Percentiles rank a stretch among this genome's conserved stretches.
Evolutionary conservation across 164 flowering plant genomes (phyloP).

Genomic region (Magnolia kwangsiensis): DNA sequence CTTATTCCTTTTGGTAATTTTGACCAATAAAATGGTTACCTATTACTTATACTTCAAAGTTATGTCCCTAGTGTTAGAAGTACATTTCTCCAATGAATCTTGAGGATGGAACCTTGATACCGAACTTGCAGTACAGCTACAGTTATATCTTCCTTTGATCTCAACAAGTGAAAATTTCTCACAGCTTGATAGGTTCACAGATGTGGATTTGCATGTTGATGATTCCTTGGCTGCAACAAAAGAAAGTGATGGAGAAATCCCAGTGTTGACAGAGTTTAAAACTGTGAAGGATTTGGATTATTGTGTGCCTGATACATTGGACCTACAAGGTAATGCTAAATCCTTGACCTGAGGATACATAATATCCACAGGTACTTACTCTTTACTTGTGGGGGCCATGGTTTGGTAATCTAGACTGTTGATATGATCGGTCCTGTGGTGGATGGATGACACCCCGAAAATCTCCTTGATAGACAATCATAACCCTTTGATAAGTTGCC

Average conservation of each 20-base stretch:
- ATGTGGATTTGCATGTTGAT: constrained; percentile 14
- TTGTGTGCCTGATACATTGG: constrained; percentile 58
- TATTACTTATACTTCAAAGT: background rate
- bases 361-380: too few species aligned
- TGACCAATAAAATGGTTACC: too few species aligned
- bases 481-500: too few species aligned
- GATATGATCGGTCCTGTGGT: too few species aligned
- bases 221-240: constrained; percentile 13
- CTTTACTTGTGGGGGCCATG: too few species aligned
- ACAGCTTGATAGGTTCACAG: constrained; percentile 51
- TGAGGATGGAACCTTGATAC: background rate
- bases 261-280: constrained; percentile 14
- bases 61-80: background rate
- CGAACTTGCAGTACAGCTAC: background rate
- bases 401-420: too few species aligned
- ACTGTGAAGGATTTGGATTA: constrained; percentile 20
- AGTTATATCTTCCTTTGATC: background rate
- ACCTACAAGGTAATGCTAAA: constrained; percentile 46
- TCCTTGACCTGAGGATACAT: too few species aligned
- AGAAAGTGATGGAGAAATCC: constrained; percentile 20
- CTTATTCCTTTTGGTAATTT: too few species aligned
- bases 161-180: constrained; percentile 30
- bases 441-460: too few species aligned
- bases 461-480: too few species aligned
- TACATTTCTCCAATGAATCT: background rate